phyloP scores from a whole-genome alignment of 139 green algal genomes.

The Chlorella vulgaris region DNA sequence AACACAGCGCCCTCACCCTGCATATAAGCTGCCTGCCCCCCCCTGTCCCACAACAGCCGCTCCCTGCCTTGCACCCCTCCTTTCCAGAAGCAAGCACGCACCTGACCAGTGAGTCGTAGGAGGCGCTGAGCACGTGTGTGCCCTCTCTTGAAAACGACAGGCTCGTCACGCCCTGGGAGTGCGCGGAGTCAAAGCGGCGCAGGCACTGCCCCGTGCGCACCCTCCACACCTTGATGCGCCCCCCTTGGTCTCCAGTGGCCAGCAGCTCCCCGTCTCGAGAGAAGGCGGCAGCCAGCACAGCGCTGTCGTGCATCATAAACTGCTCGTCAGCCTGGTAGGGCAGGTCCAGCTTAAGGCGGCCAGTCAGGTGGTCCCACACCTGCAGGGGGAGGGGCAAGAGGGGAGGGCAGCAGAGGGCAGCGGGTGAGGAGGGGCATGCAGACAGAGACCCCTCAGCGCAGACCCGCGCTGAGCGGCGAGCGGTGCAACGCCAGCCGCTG shows the following conservation, averaged over 20 bases:
- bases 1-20: no score
- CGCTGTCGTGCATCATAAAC: constrained; percentile 98
- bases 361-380: constrained; percentile 93
- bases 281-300: constrained; percentile 87
- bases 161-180: constrained; percentile 88
- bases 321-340: constrained; percentile 92
- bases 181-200: constrained; percentile 86
- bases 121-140: constrained; percentile 86
- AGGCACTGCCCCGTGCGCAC: constrained; percentile 92
- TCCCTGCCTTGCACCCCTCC: neutral
- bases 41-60: neutral
- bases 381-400: constrained; percentile 36
- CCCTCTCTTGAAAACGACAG: constrained; percentile 88
- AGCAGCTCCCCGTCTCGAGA: constrained; percentile 88
- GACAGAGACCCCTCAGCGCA: no score
- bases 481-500: no score
- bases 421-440: neutral
- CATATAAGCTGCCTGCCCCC: neutral
- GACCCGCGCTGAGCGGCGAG: no score
- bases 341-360: constrained; percentile 94
- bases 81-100: neutral
- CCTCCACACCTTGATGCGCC: constrained; percentile 90
- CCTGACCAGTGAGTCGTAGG: constrained; percentile 86
- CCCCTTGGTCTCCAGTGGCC: constrained; percentile 74
- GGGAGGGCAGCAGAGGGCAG: neutral